Evolutionary conservation across 768 basidiomycete genomes (phyloP), one percentile per base, ranked within the genome.

Genomic region (Asterophora lycoperdoides): DNA sequence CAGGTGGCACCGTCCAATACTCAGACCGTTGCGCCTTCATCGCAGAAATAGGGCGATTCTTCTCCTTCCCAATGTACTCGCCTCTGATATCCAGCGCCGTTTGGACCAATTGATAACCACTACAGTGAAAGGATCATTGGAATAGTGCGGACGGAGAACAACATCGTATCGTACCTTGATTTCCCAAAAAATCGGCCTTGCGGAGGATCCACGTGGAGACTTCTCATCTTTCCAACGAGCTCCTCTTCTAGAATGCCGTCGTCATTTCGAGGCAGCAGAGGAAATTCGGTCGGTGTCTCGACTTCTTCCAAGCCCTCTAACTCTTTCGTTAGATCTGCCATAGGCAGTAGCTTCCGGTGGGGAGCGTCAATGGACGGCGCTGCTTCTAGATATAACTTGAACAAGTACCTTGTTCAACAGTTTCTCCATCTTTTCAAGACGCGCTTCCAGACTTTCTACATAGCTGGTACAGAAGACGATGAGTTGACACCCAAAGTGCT

Each of bases 401-500:
- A 34, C 9, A 23, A 14, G 9, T 50, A 80, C 84, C 64, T 74
- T 77, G 46, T 67, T 70, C 17, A 86, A 62, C 4, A 86, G 68
- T 51, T 68, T 74, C 60, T 86, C 81, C 72, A 86, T 79, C 58
- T 82, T 84, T 48, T 80, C 77, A 1, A 86, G 61, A 9, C 83
- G 74, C 48, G 62, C 71, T 63, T 86, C 84, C 32, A 86, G 69
- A 41, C 73, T 75, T 57, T 84, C 79, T 14, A 83, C 76, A 61
- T 83, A 83, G 53, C 81, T 60, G 38, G n/a, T 14, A 51, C 14
- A 14, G 17, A 15, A 55, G 9, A 30, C 30, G 10, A 36, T 26
- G 50, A 18, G 17, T 33, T 15, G 20, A 18, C 5, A 15, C 10
- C 11, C 30, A 6, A 28, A 30, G 26, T 18, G 23, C 17, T 36